These are phyloP conservation scores for Leucogyrophana mollusca DNA, from an alignment of 768 basidiomycete species.

Conservation along the genomic window DNA sequence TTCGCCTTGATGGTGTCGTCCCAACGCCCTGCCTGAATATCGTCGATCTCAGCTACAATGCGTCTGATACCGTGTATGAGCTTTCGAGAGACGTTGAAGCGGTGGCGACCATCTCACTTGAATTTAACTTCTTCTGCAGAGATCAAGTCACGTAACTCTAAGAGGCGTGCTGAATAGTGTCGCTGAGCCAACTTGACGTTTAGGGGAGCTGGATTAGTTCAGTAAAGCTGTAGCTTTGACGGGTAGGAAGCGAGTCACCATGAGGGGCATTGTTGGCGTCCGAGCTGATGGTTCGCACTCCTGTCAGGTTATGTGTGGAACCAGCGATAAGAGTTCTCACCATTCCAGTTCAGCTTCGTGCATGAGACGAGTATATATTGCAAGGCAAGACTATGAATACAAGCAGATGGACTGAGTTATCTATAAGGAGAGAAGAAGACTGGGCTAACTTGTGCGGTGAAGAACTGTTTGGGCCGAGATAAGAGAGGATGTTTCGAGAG, in stretches of 20 bases:
- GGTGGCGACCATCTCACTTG: constrained; percentile 46
- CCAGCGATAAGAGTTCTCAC: constrained; percentile 37
- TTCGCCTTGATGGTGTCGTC: constrained; percentile 49
- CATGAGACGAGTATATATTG: constrained; percentile 68
- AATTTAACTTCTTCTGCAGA: constrained; percentile 73
- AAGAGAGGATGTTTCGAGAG: constrained; percentile 73
- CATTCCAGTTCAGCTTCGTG: constrained; percentile 61
- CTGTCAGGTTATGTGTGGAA: not conserved
- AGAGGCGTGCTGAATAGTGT: constrained; percentile 66
- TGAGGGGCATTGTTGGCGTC: constrained; percentile 52
- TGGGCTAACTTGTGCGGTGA: constrained; percentile 60
- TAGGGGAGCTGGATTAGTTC: constrained; percentile 46
- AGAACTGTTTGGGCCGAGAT: constrained; percentile 59
- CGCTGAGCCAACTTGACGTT: constrained; percentile 75
- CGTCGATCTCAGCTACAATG: constrained; percentile 72
- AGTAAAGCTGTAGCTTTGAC: not conserved
- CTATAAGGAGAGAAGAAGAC: constrained; percentile 9
- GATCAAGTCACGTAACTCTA: constrained; percentile 73
- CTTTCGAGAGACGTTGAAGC: not conserved
- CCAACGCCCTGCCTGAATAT: constrained; percentile 67
- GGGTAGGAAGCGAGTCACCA: constrained; percentile 36
- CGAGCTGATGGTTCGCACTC: constrained; percentile 29
- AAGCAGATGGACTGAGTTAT: constrained; percentile 14
- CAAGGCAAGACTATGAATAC: constrained; percentile 58
- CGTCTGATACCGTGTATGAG: constrained; percentile 37